phyloP scores from a whole-genome alignment of 163 green algal genomes.

The Chloroidium sp. region DNA sequence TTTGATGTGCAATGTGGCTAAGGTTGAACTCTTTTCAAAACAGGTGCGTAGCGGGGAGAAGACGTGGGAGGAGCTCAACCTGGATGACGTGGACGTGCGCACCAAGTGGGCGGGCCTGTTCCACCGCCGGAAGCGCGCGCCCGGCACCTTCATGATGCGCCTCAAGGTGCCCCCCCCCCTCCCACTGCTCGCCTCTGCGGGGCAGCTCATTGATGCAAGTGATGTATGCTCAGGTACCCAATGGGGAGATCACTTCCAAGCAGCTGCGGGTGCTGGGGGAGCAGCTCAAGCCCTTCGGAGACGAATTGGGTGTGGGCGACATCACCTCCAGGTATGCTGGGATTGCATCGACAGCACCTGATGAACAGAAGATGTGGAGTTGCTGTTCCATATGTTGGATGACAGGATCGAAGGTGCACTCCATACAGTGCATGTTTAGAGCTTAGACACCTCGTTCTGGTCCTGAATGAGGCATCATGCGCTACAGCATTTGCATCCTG shows the following conservation, averaged over 20 bases:
- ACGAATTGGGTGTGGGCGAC: conserved; percentile 74
- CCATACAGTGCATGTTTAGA: too few species aligned
- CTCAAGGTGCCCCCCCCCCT: conserved; percentile 56
- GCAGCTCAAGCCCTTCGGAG: conserved; percentile 67
- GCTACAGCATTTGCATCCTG: too few species aligned
- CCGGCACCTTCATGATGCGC: conserved; percentile 95
- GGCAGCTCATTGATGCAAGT: too few species aligned
- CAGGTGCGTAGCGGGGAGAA: conserved; percentile 20
- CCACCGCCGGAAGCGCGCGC: conserved; percentile 86
- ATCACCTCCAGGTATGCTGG: conserved; percentile 73
- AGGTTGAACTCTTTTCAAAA: neutral
- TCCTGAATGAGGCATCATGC: too few species aligned
- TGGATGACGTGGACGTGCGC: conserved; percentile 89
- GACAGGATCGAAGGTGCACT: too few species aligned
- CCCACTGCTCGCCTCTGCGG: neutral
- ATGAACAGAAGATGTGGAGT: too few species aligned
- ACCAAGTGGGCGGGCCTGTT: conserved; percentile 97
- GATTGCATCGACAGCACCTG: too few species aligned
- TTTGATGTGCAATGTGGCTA: neutral
- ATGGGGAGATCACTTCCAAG: conserved; percentile 60
- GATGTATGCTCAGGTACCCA: conserved; percentile 49
- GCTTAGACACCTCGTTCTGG: too few species aligned
- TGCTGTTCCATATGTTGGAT: too few species aligned
- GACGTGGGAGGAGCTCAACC: conserved; percentile 72
- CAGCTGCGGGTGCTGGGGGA: conserved; percentile 72